Conservation (phyloP, 1,284 basidiomycete species). For the Pterulicium gracile region DNA sequence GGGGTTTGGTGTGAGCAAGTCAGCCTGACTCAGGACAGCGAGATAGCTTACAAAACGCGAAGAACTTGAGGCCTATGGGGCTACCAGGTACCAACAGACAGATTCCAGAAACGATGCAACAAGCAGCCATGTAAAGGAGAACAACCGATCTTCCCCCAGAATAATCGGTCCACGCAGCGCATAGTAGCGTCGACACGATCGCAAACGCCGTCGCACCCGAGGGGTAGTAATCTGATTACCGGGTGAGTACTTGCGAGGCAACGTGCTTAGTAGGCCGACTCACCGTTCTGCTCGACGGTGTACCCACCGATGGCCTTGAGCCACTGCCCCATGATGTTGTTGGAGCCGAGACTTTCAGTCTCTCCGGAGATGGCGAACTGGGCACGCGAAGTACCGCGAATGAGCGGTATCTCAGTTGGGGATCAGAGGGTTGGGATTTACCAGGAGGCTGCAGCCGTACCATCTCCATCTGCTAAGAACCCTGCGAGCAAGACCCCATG, state of each 20-base stretch:
- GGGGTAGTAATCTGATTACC: slow-evolving; percentile 45
- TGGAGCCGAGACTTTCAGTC: slow-evolving; percentile 61
- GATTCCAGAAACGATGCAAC: slow-evolving; percentile 40
- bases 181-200: slow-evolving; percentile 50
- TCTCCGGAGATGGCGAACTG: slow-evolving; percentile 59
- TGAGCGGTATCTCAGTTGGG: not conserved
- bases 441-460: slow-evolving; percentile 56
- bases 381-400: not conserved
- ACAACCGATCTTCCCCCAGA: slow-evolving; percentile 51
- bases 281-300: slow-evolving; percentile 49
- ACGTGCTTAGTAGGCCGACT: slow-evolving; percentile 7
- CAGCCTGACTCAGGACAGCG: not conserved
- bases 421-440: slow-evolving; percentile 15
- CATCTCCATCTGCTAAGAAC: slow-evolving; percentile 58
- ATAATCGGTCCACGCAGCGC: slow-evolving; percentile 52
- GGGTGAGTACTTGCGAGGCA: not conserved
- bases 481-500: slow-evolving; percentile 37
- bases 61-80: slow-evolving; percentile 50
- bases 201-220: slow-evolving; percentile 56
- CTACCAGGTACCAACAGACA: slow-evolving; percentile 48
- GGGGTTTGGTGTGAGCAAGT: slow-evolving; percentile 1
- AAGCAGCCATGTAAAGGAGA: slow-evolving; percentile 49
- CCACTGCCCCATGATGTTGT: slow-evolving; percentile 72
- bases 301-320: slow-evolving; percentile 51
- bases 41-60: slow-evolving; percentile 48